These are phyloP conservation scores for Pistacia integerrima DNA, from an alignment of 345 rosid genomes.

Conservation along the genomic window DNA sequence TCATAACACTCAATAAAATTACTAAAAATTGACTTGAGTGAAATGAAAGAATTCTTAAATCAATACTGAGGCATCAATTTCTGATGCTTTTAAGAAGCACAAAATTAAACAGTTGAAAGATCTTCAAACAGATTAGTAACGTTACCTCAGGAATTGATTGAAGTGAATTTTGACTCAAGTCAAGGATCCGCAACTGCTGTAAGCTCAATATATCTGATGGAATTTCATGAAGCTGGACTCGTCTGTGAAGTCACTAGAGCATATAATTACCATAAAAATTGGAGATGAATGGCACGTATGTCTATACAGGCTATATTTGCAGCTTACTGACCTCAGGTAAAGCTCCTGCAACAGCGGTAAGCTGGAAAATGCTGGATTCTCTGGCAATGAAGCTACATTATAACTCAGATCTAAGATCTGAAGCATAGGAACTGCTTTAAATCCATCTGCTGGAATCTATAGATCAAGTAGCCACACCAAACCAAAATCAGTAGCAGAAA, in stretches of 20 bases:
- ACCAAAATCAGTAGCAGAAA: slow-evolving; percentile 4
- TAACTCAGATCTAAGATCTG: slow-evolving; percentile 84
- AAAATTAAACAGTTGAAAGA: neutral
- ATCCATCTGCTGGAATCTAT: slow-evolving; percentile 78
- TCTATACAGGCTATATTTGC: slow-evolving; percentile 5
- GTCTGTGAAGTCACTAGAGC: slow-evolving; percentile 47
- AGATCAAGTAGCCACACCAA: slow-evolving; percentile 28
- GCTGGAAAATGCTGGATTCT: slow-evolving; percentile 62
- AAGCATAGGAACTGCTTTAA: slow-evolving; percentile 65
- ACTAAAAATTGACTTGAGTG: neutral
- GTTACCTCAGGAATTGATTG: slow-evolving; percentile 69
- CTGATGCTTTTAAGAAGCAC: neutral
- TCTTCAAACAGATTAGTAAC: neutral
- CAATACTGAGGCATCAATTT: neutral
- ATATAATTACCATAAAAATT: slow-evolving; percentile 9
- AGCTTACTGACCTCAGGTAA: slow-evolving; percentile 68
- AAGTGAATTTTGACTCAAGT: slow-evolving; percentile 80
- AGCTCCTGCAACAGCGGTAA: slow-evolving; percentile 78
- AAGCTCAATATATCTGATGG: slow-evolving; percentile 68
- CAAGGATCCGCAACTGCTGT: slow-evolving; percentile 61
- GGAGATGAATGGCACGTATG: neutral
- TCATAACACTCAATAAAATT: neutral
- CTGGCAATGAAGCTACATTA: slow-evolving; percentile 55
- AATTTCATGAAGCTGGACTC: slow-evolving; percentile 62
- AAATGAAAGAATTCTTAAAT: neutral